Conservation (phyloP, 768 basidiomycete species). For the Rhodosporidiobolus odoratus region DNA sequence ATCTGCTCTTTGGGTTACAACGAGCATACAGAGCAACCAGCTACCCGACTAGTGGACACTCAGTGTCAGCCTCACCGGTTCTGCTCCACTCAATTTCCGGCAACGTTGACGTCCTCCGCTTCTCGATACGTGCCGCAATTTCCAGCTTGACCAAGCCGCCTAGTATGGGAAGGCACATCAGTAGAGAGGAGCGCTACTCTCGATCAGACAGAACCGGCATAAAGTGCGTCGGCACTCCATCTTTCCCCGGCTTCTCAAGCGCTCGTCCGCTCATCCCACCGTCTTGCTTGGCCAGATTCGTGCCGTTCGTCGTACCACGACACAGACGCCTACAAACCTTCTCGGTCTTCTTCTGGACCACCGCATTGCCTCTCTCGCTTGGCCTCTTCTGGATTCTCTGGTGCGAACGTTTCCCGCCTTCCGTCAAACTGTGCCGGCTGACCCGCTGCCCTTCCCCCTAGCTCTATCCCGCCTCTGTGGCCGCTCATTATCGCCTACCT, state of each 20-base stretch:
- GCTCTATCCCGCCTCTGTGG: constrained; percentile 86
- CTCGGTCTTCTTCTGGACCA: constrained; percentile 80
- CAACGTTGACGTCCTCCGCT: no score
- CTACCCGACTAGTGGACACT: no score
- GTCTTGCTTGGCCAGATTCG: constrained; percentile 53
- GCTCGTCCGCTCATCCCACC: not conserved
- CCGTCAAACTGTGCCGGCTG: not conserved
- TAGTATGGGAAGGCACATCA: no score
- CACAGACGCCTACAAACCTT: constrained; percentile 73
- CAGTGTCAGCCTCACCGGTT: no score
- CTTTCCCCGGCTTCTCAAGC: not conserved
- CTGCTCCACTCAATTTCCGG: no score
- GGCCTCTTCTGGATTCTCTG: constrained; percentile 72
- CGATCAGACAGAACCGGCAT: no score
- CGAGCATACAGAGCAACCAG: no score
- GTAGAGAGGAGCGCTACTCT: no score
- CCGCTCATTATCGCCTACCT: constrained; percentile 70
- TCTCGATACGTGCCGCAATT: no score
- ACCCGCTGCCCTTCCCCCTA: constrained; percentile 44
- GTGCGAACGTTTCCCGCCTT: constrained; percentile 52
- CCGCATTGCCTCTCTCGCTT: constrained; percentile 64
- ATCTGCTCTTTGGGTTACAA: no score
- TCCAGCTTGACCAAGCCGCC: no score
- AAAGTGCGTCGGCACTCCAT: no score
- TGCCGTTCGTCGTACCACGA: constrained; percentile 76